These are phyloP conservation scores for Lipomyces spencermartinsiae DNA, from an alignment of 805 yeast genomes.

Conservation along the genomic window DNA sequence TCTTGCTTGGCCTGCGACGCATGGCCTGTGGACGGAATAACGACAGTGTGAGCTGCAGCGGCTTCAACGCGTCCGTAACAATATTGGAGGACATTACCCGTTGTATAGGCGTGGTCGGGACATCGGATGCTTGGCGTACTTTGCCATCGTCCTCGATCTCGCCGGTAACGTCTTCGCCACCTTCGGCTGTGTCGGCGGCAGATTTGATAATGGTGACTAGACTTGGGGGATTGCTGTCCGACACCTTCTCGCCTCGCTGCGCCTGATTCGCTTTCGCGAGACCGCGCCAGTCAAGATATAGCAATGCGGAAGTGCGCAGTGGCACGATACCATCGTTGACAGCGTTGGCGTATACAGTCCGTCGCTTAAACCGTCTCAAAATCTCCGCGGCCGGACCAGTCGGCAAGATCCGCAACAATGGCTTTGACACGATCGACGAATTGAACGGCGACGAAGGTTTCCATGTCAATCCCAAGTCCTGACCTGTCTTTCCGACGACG, in stretches of 20 bases:
- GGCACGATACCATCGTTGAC: constrained; percentile 97
- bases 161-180: constrained; percentile 12
- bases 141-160: constrained; percentile 14
- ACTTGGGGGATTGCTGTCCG: constrained; percentile 10
- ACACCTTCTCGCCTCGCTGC: constrained; percentile 34
- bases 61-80: constrained; percentile 22
- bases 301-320: constrained; percentile 78
- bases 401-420: constrained; percentile 77
- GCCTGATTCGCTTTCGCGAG: constrained; percentile 57
- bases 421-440: constrained; percentile 49
- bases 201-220: constrained; percentile 47
- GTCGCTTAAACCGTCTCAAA: constrained; percentile 64
- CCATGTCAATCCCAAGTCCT: constrained; percentile 76
- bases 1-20: constrained; percentile 40
- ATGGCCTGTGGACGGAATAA: constrained; percentile 44
- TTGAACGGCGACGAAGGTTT: constrained; percentile 41
- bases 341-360: constrained; percentile 89
- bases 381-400: constrained; percentile 72
- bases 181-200: constrained; percentile 12
- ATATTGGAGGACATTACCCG: constrained; percentile 9
- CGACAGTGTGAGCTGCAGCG: constrained; percentile 41
- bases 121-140: constrained; percentile 4
- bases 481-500: constrained; percentile 89
- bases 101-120: constrained; percentile 1
- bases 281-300: constrained; percentile 86